These are phyloP conservation scores for Maudiozyma turicensis DNA, from an alignment of 805 yeast species.

Conservation along the genomic window DNA sequence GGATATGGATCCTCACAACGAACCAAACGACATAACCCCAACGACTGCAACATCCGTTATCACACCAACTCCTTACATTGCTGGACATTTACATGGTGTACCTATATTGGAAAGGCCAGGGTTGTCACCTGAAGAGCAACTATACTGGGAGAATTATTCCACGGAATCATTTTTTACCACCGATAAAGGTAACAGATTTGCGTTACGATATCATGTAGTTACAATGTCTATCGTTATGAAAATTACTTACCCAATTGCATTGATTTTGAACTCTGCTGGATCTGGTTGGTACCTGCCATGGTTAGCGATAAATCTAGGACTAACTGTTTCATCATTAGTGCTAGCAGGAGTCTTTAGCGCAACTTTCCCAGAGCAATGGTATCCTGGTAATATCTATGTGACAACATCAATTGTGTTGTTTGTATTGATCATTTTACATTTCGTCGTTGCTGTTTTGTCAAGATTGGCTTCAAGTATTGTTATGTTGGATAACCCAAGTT, in stretches of 20 bases:
- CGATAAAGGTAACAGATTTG: slow-evolving; percentile 36
- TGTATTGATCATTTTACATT: slow-evolving; percentile 44
- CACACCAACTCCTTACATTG: slow-evolving; percentile 40
- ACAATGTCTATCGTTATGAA: slow-evolving; percentile 37
- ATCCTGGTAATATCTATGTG: slow-evolving; percentile 68
- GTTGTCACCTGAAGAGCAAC: slow-evolving; percentile 59
- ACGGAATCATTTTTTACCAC: slow-evolving; percentile 65
- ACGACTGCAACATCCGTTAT: slow-evolving; percentile 1
- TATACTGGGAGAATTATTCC: slow-evolving; percentile 71
- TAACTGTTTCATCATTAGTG: slow-evolving; percentile 42
- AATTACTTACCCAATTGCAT: slow-evolving; percentile 55
- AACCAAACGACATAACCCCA: background rate
- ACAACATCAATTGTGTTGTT: slow-evolving; percentile 55
- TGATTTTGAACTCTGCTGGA: slow-evolving; percentile 53
- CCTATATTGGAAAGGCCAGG: slow-evolving; percentile 56
- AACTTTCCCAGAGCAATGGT: slow-evolving; percentile 48
- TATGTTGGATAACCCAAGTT: slow-evolving; percentile 16
- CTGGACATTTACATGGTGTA: slow-evolving; percentile 50
- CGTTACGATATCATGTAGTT: slow-evolving; percentile 46
- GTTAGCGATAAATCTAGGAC: slow-evolving; percentile 40
- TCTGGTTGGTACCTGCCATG: slow-evolving; percentile 51
- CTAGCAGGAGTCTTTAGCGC: slow-evolving; percentile 47
- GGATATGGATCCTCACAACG: slow-evolving; percentile 16
- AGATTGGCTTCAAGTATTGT: slow-evolving; percentile 28
- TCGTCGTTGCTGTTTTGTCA: slow-evolving; percentile 41